These are phyloP conservation scores for Asterophora parasitica DNA, from an alignment of 768 basidiomycete species.

Conservation along the genomic window DNA sequence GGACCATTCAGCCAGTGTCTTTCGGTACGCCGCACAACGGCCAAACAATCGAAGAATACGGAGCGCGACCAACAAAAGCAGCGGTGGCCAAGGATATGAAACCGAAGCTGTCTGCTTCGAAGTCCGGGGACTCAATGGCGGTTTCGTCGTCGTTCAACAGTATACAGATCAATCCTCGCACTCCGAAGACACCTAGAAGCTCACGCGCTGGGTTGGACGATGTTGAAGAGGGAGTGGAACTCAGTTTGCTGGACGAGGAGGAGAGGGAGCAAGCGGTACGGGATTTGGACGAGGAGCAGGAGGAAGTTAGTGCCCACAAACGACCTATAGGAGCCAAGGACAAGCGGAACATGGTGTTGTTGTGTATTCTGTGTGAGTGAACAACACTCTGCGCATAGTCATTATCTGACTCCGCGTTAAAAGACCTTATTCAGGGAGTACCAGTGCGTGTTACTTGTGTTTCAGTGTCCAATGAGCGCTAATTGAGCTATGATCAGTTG, in stretches of 20 bases:
- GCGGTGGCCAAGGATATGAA: conserved; percentile 34
- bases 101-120: conserved; percentile 21
- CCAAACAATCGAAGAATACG: conserved; percentile 13
- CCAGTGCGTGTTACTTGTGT: conserved; percentile 53
- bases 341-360: conserved; percentile 76
- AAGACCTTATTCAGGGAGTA: conserved; percentile 83
- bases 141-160: conserved; percentile 55
- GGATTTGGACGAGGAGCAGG: conserved; percentile 38
- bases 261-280: conserved; percentile 44
- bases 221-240: conserved; percentile 53
- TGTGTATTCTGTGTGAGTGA: conserved; percentile 82
- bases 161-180: conserved; percentile 56
- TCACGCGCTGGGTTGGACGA: conserved; percentile 30
- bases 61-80: conserved; percentile 13
- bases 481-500: conserved; percentile 37
- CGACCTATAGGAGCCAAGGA: conserved; percentile 64
- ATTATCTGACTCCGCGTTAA: conserved; percentile 6
- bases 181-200: conserved; percentile 39
- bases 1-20: conserved; percentile 19
- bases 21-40: conserved; percentile 22
- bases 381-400: conserved; percentile 2
- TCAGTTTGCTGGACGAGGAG: conserved; percentile 55
- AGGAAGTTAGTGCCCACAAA: conserved; percentile 30
- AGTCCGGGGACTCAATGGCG: conserved; percentile 38
- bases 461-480: conserved; percentile 10